A percentile compares a stretch with the other conserved stretches of the same genome.
Conservation (phyloP, 805 yeast species). For the Saturnispora gosingensis region DNA sequence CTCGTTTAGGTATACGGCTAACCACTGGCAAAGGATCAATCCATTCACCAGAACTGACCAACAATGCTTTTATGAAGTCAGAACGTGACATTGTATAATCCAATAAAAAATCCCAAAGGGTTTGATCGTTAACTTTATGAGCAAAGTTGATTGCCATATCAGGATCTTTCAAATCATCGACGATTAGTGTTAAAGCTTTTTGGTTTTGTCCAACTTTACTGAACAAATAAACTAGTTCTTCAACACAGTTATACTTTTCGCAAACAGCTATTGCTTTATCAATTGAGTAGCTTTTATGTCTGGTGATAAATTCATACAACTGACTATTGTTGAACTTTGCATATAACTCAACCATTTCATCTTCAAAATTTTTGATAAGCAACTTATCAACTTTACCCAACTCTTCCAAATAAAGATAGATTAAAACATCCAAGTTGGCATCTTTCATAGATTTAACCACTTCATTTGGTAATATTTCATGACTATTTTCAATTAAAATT, state of each 20-base stretch:
- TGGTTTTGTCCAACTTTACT: constrained; percentile 76
- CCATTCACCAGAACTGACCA: constrained; percentile 57
- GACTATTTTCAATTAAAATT: constrained; percentile 53
- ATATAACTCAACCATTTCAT: constrained; percentile 55
- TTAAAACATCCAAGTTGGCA: constrained; percentile 37
- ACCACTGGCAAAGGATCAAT: constrained; percentile 65
- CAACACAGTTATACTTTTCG: constrained; percentile 39
- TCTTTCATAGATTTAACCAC: constrained; percentile 41
- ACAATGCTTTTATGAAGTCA: constrained; percentile 61
- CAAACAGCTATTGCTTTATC: constrained; percentile 63
- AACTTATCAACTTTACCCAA: constrained; percentile 49
- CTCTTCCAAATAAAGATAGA: constrained; percentile 56
- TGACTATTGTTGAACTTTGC: constrained; percentile 48
- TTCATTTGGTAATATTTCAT: constrained; percentile 48
- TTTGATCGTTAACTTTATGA: constrained; percentile 52
- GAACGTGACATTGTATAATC: constrained; percentile 66
- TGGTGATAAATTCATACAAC: constrained; percentile 53
- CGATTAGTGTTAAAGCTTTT: constrained; percentile 67
- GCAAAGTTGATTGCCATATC: constrained; percentile 76
- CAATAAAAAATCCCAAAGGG: constrained; percentile 72
- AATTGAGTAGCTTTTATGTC: constrained; percentile 54
- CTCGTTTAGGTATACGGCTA: constrained; percentile 49
- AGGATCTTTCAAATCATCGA: constrained; percentile 71
- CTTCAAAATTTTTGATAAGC: constrained; percentile 48
- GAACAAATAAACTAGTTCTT: constrained; percentile 72